These are phyloP conservation scores for Pseudognaphalium luteoalbum DNA, from an alignment of 129 eudicot species.

Conservation along the genomic window DNA sequence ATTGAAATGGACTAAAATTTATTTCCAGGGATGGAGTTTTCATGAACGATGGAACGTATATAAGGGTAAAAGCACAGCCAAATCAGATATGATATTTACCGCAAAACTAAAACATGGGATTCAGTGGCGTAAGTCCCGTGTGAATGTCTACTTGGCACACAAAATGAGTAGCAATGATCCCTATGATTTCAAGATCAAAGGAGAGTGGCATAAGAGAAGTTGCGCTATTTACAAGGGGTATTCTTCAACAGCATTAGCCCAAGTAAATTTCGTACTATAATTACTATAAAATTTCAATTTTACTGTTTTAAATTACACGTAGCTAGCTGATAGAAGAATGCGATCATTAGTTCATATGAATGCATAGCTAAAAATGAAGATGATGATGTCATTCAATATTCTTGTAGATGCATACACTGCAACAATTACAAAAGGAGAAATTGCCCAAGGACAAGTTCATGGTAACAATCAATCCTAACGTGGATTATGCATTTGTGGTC, in stretches of 20 bases:
- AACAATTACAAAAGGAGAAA: slow-evolving; percentile 23
- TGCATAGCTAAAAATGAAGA: not conserved
- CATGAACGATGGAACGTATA: slow-evolving; percentile 21
- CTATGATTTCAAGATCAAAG: slow-evolving; percentile 29
- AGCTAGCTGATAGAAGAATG: not conserved
- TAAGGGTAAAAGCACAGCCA: not conserved
- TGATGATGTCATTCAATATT: not conserved
- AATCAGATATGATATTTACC: slow-evolving; percentile 4
- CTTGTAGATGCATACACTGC: slow-evolving; percentile 43
- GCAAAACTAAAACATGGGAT: slow-evolving; percentile 2
- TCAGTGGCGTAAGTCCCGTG: not conserved
- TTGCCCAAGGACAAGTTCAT: slow-evolving; percentile 36
- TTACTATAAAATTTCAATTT: not conserved
- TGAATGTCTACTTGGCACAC: slow-evolving; percentile 25
- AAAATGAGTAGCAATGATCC: not conserved
- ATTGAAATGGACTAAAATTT: not conserved
- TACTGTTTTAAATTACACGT: not conserved
- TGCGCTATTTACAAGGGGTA: slow-evolving; percentile 34
- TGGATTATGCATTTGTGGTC: slow-evolving; percentile 48
- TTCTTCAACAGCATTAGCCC: slow-evolving; percentile 36
- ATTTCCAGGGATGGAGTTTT: not conserved
- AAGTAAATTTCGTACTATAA: slow-evolving; percentile 15
- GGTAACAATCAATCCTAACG: slow-evolving; percentile 45
- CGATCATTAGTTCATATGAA: not conserved
- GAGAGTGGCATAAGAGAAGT: slow-evolving; percentile 35